Evolutionary conservation across 2,329 filamentous ascomycete genomes (phyloP).

Genomic region (Nothophaeocryptopus gaeumannii): DNA sequence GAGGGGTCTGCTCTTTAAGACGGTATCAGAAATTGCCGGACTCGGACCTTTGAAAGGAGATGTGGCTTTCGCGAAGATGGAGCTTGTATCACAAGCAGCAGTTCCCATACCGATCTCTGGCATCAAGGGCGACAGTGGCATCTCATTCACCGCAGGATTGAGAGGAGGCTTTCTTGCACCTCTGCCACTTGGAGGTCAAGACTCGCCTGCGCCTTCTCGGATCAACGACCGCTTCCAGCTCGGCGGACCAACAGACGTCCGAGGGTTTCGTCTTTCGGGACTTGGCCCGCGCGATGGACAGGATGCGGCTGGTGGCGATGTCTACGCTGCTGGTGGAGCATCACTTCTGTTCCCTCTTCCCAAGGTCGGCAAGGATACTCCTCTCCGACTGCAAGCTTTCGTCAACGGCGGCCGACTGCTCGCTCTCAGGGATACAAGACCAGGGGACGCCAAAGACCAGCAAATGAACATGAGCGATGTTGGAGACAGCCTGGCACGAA

Average conservation of each 20-base stretch:
- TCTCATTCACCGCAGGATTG: slow-evolving; percentile 79
- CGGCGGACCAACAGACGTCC: slow-evolving; percentile 89
- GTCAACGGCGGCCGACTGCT: slow-evolving; percentile 85
- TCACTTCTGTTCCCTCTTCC: slow-evolving; percentile 85
- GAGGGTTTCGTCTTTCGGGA: slow-evolving; percentile 86
- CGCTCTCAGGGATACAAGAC: slow-evolving; percentile 58
- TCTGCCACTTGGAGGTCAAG: slow-evolving; percentile 60
- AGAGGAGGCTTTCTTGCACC: slow-evolving; percentile 82
- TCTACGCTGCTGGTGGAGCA: slow-evolving; percentile 85
- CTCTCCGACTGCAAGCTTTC: slow-evolving; percentile 84
- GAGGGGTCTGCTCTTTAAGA: slow-evolving; percentile 61
- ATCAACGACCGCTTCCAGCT: slow-evolving; percentile 95
- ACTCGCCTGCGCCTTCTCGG: slow-evolving; percentile 64
- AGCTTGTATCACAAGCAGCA: slow-evolving; percentile 76
- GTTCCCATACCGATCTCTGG: slow-evolving; percentile 70
- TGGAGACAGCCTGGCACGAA: slow-evolving; percentile 55
- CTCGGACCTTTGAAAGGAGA: slow-evolving; percentile 72
- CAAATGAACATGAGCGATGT: slow-evolving; percentile 53
- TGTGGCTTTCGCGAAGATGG: slow-evolving; percentile 90
- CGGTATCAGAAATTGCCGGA: slow-evolving; percentile 22
- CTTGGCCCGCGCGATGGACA: slow-evolving; percentile 82
- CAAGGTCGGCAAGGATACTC: slow-evolving; percentile 74
- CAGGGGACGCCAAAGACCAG: slow-evolving; percentile 37
- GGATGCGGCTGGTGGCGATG: slow-evolving; percentile 85
- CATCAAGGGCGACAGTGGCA: slow-evolving; percentile 65